Evolutionary conservation across 257 asterid genomes (phyloP).

Genomic region (Lycium ferocissimum): DNA sequence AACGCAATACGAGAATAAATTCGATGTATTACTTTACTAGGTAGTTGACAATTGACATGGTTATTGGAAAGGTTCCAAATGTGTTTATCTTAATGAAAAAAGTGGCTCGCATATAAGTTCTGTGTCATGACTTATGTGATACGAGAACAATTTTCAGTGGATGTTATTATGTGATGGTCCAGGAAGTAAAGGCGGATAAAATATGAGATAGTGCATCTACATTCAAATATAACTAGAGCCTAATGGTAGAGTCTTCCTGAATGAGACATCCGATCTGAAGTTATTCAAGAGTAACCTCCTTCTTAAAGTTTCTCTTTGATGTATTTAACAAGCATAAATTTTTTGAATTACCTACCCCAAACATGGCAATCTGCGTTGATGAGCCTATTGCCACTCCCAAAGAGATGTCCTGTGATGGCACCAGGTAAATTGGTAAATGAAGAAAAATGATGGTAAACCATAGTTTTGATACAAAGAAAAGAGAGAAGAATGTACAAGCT

Average conservation of each 20-base stretch:
- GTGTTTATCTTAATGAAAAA: background rate
- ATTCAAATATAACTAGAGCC: background rate
- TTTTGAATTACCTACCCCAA: slow-evolving; percentile 61
- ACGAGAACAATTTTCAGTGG: background rate
- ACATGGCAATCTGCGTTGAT: slow-evolving; percentile 87
- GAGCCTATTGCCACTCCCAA: slow-evolving; percentile 90
- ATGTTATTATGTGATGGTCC: background rate
- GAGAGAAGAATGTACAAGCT: slow-evolving; percentile 61
- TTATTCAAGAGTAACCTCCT: background rate
- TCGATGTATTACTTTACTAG: background rate
- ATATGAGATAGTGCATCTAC: background rate
- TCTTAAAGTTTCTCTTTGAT: background rate
- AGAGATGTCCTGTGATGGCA: slow-evolving; percentile 66
- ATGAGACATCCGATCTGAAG: background rate
- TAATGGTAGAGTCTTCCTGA: background rate
- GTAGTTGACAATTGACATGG: background rate
- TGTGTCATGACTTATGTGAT: background rate
- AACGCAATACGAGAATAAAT: background rate
- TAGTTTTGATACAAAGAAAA: slow-evolving; percentile 11
- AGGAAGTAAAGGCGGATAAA: background rate
- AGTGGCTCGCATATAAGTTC: background rate
- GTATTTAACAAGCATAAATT: slow-evolving; percentile 9
- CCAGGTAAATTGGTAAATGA: slow-evolving; percentile 28
- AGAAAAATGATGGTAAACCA: slow-evolving; percentile 23
- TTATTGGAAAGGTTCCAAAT: background rate